Base-by-base conservation (phyloP, 2,329 filamentous ascomycete genomes). In the Chalara sp. region DNA sequence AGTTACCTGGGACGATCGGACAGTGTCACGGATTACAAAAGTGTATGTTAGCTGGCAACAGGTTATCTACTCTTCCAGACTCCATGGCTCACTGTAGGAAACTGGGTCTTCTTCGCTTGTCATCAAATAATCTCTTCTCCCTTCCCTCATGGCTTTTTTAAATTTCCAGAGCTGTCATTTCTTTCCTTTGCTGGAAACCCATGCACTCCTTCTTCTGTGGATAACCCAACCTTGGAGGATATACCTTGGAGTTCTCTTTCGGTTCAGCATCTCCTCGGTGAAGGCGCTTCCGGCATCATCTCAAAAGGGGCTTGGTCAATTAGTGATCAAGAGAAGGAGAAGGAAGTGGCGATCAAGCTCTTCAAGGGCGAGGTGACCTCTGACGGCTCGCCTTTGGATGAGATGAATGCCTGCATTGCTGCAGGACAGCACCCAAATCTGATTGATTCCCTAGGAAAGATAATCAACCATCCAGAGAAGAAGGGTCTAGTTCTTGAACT, bases 1-100 rank as follows among this genome's bases (percentile, higher is more conserved):
- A 54, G 6, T 60, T 77, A 6, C 72, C 73, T 0, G 56, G 55
- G 13, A 71, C 66, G 58, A 71, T 76, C 45, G 71, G 72, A 7
- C 59, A 60, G 21, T 76, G 73, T 51, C 53, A 55, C 13, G 65
- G 66, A 8, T 63, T 76, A 5, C 69, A 76, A 55, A 74, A 75
- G 59, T 75, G 73, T 56, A 72, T 75, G 70, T 59, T 76, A n/a
- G 68, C 73, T 1, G 73, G 72, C 11, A 76, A 76, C 56, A 60
- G 52, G n/a, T 64, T 76, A 29, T 58, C 53, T 0, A 46, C 45
- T 39, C 61, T 77, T 6, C 74, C 74, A 2, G 57, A 58, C 12
- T 65, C 68, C 47, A 73, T 77, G 72, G 61, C 62, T 5, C 58
- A 58, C n/a, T 76, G 73, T 63, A 64, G 60, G 42, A 70, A 71